phyloP scores from a whole-genome alignment of 2,329 filamentous ascomycete species.

The Spiromastix sp. region DNA sequence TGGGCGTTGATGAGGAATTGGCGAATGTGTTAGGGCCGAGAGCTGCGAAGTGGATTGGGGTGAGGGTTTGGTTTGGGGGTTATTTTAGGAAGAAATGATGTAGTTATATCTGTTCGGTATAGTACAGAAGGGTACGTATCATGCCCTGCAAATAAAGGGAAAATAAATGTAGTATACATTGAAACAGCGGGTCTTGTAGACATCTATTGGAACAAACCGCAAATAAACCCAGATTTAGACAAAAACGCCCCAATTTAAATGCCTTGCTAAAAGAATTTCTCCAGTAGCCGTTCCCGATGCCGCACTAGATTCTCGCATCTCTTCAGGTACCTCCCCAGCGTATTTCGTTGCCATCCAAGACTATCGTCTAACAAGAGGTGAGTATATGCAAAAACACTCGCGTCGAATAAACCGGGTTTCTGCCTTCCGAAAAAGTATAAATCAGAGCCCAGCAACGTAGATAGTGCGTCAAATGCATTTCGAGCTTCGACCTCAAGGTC shows the following conservation, averaged over 20 bases:
- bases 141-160: not conserved
- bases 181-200: too few species aligned
- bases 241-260: not conserved
- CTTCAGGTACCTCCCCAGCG: slow-evolving; percentile 47
- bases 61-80: slow-evolving; percentile 44
- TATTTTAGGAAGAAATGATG: slow-evolving; percentile 30
- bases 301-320: slow-evolving; percentile 52
- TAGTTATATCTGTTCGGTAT: not conserved
- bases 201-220: too few species aligned
- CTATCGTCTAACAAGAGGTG: slow-evolving; percentile 61
- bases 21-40: slow-evolving; percentile 49
- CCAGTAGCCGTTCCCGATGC: slow-evolving; percentile 51
- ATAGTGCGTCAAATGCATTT: slow-evolving; percentile 53
- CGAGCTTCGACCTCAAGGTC: slow-evolving; percentile 51
- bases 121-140: not conserved
- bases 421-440: slow-evolving; percentile 50
- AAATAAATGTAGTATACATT: too few species aligned
- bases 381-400: slow-evolving; percentile 81
- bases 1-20: slow-evolving; percentile 42
- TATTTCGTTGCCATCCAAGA: slow-evolving; percentile 54
- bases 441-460: slow-evolving; percentile 46
- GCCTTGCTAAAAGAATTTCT: slow-evolving; percentile 36
- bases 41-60: slow-evolving; percentile 53
- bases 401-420: slow-evolving; percentile 69
- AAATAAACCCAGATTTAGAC: slow-evolving; percentile 2